These are phyloP conservation scores for Neurospora terricola DNA, from an alignment of 495 filamentous ascomycete genomes.

Conservation along the genomic window DNA sequence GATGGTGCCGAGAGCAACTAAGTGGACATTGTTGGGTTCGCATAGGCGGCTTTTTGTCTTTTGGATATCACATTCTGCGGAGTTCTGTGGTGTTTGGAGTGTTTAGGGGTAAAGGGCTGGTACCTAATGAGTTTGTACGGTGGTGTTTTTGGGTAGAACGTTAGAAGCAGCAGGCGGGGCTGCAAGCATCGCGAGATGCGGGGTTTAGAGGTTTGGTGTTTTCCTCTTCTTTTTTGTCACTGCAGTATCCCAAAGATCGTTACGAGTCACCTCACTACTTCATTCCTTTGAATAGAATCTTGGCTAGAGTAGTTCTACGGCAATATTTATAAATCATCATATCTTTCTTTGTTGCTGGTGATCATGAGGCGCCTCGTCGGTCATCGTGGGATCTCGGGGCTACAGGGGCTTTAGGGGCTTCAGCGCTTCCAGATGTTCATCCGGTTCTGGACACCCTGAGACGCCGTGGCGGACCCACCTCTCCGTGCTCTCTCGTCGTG, in stretches of 20 bases:
- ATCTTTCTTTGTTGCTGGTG: neutral
- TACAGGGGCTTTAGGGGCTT: neutral
- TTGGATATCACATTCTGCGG: neutral
- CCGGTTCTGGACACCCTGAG: too few species aligned
- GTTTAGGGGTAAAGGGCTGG: neutral
- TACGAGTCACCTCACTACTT: neutral
- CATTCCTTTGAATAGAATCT: neutral
- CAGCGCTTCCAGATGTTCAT: neutral
- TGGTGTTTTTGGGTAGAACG: neutral
- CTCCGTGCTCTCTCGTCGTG: neutral
- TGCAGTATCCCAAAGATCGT: neutral
- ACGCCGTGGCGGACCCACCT: too few species aligned
- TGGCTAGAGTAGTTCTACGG: neutral
- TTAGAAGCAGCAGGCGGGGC: neutral
- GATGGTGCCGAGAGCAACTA: neutral
- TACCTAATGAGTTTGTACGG: neutral
- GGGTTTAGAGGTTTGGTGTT: neutral
- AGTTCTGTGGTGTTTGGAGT: neutral
- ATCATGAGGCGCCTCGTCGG: neutral
- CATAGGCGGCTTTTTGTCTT: neutral
- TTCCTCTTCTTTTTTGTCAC: neutral
- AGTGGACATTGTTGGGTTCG: neutral
- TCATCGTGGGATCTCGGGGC: neutral
- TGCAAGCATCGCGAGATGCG: neutral
- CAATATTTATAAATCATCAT: neutral